Evolutionary conservation across 805 yeast species (phyloP).

Genomic region (Kodamaea leandrae): DNA sequence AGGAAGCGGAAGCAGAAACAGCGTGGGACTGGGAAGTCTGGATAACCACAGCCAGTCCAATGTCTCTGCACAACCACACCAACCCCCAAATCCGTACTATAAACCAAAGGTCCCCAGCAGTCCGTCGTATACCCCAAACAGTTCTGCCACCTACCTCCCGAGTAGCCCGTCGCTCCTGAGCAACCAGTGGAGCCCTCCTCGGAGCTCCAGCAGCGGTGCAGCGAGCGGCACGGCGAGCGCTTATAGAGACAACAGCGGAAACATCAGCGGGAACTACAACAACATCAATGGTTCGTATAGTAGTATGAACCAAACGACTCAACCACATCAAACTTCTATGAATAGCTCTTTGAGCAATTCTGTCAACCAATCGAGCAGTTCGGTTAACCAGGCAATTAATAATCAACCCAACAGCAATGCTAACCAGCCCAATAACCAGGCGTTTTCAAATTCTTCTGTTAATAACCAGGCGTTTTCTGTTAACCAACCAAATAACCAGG

Average conservation of each 20-base stretch:
- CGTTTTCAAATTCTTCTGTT: not conserved
- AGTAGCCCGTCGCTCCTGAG: not conserved
- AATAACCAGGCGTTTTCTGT: too few species aligned
- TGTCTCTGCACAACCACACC: not conserved
- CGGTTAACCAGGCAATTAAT: too few species aligned
- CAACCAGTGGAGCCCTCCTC: conserved; percentile 3
- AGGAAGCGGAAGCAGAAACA: conserved; percentile 4
- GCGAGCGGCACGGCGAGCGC: not conserved
- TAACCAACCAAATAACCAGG: not conserved
- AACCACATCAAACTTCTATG: too few species aligned
- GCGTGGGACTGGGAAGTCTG: too few species aligned
- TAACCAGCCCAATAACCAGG: not conserved
- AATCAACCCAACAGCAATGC: not conserved
- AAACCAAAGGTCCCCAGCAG: not conserved
- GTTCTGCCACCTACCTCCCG: not conserved
- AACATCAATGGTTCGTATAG: not conserved
- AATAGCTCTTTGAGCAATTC: too few species aligned
- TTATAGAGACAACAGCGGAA: not conserved
- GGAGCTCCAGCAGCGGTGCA: not conserved
- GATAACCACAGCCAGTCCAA: conserved; percentile 4
- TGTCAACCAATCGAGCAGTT: too few species aligned
- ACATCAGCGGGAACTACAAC: not conserved
- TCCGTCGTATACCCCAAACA: not conserved
- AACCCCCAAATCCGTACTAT: not conserved
- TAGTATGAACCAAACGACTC: too few species aligned